Evolutionary conservation across 169 alveolate genomes (phyloP).

Genomic region (Theileria orientalis): DNA sequence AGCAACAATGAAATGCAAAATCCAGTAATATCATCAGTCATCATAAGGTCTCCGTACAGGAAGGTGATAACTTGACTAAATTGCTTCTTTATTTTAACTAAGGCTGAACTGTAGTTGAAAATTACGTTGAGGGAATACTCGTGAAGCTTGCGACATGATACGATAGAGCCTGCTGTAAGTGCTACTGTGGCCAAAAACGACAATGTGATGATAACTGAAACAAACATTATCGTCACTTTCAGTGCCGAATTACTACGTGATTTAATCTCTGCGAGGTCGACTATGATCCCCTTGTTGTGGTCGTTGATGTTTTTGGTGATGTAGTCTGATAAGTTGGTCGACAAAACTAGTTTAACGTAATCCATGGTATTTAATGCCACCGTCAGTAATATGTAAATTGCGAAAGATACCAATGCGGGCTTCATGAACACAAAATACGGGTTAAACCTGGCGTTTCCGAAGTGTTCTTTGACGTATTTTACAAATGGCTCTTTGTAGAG

Average conservation of each 20-base stretch:
- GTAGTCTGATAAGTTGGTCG: too few relatives aligned
- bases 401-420: background rate
- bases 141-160: slow-evolving; percentile 33
- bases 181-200: background rate
- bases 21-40: slow-evolving; percentile 26
- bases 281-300: too few relatives aligned
- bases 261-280: too few relatives aligned
- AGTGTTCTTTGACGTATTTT: background rate
- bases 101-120: slow-evolving; percentile 10
- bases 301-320: too few relatives aligned
- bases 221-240: too few relatives aligned
- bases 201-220: too few relatives aligned
- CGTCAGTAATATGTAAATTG: background rate
- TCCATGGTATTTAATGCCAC: too few relatives aligned
- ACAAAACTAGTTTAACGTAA: too few relatives aligned
- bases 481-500: background rate
- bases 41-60: slow-evolving; percentile 25
- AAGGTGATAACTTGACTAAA: slow-evolving; percentile 27
- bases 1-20: background rate
- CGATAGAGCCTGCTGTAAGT: background rate
- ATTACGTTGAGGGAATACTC: slow-evolving; percentile 27
- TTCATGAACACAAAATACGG: too few relatives aligned
- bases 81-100: slow-evolving; percentile 1
- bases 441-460: background rate
- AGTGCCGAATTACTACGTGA: too few relatives aligned